Base-by-base conservation (phyloP, 2,329 filamentous ascomycete species). In the Colletotrichum sp. region DNA sequence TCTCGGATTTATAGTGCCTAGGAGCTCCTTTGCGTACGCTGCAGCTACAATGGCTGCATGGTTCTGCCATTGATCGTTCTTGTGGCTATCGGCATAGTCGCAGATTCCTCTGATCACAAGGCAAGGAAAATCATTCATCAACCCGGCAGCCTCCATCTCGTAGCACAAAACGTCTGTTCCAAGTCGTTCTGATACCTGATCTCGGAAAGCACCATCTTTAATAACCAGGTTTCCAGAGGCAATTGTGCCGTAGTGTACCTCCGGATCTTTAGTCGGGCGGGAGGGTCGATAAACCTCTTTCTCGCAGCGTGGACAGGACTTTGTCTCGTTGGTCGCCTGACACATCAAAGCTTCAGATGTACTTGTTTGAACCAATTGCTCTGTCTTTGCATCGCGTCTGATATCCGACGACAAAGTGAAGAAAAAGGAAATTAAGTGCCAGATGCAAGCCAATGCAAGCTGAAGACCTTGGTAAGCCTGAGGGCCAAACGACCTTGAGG, bases 221-320 rank as follows among this genome's bases (percentile, higher is more conserved):
- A 88, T 83, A 0, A 87, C 82, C 2, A 79, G 75, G 55, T 86
- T 83, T 0, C 81, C 82, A 0, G 84, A 86, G 0, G 81, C 82
- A 18, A 83, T 80, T 1, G 78, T 30, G 1, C 26, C 26, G 5
- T 26, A 26, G 5, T 26, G 26, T 6, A 26, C 2, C 24, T 24
- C 24, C 4, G 24, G 24, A 24, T 24, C 24, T 24, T 24, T 26
- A 24, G 24, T 24, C 24, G 24, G 24, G 24, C 24, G 24, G 24
- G 24, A 24, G 24, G 24, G 24, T 24, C 24, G 24, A 24, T 24
- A 24, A 24, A 24, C 24, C 24, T 24, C 24, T 24, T 24, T 24
- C 24, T 24, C 24, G 24, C 24, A 24, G 24, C 24, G 24, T 24
- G 24, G 24, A 24, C 24, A 24, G 24, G 24, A 24, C 24, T 24